Conservation (phyloP, 495 filamentous ascomycete genomes). For the Podospora anserina region DNA sequence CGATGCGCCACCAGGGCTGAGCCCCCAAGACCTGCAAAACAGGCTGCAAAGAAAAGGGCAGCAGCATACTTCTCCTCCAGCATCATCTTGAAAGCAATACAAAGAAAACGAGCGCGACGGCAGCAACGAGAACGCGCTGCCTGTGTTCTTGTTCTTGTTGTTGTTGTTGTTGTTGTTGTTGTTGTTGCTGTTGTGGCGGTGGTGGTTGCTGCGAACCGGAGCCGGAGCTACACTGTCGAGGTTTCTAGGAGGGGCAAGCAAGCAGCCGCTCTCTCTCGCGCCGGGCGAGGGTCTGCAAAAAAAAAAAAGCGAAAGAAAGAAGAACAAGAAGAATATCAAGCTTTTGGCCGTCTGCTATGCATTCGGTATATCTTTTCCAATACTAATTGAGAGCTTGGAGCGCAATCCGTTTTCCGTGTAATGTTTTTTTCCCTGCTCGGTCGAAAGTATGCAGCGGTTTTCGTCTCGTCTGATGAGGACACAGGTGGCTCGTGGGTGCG, state of each 20-base stretch:
- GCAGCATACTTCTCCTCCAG: slow-evolving; percentile 79
- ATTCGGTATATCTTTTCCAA: slow-evolving; percentile 9
- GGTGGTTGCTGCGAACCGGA: slow-evolving; percentile 2
- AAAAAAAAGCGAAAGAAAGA: slow-evolving; percentile 2
- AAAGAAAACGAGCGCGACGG: slow-evolving; percentile 35
- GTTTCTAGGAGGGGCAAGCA: slow-evolving; percentile 3
- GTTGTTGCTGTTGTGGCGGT: neutral
- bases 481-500: neutral
- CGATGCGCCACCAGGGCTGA: slow-evolving; percentile 12
- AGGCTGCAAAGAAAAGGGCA: neutral
- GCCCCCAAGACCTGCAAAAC: neutral
- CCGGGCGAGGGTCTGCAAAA: slow-evolving; percentile 37
- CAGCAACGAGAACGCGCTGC: slow-evolving; percentile 30
- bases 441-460: slow-evolving; percentile 1
- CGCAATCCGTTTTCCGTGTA: neutral
- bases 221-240: slow-evolving; percentile 2
- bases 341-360: slow-evolving; percentile 11
- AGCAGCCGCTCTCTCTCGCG: slow-evolving; percentile 33
- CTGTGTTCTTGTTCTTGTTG: slow-evolving; percentile 7
- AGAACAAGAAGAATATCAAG: slow-evolving; percentile 9
- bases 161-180: slow-evolving; percentile 5
- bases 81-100: slow-evolving; percentile 54
- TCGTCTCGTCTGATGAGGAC: slow-evolving; percentile 1
- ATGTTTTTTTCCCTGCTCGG: neutral
- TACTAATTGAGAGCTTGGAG: neutral